These are phyloP conservation scores for Nepenthes mirabilis DNA, from an alignment of 148 eudicot genomes.

Conservation along the genomic window DNA sequence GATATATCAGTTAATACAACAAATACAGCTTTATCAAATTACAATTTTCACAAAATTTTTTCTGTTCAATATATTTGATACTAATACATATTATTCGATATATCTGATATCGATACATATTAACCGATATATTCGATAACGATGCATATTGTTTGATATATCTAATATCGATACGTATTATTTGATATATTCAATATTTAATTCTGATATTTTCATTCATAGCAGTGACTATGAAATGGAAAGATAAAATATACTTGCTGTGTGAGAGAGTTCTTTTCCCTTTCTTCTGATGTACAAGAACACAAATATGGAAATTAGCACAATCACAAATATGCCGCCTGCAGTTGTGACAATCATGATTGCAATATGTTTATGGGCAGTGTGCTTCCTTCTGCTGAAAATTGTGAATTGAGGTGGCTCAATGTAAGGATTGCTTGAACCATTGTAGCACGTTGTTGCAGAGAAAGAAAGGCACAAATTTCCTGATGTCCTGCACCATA, in stretches of 20 bases:
- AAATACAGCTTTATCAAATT: too few species aligned
- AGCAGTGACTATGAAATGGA: neutral
- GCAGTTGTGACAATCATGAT: constrained; percentile 35
- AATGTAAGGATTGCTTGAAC: constrained; percentile 27
- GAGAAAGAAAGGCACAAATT: constrained; percentile 64
- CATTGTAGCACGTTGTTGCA: constrained; percentile 22
- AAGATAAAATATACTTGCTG: constrained; percentile 19
- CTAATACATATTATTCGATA: too few species aligned
- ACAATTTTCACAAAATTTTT: too few species aligned
- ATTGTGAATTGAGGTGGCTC: constrained; percentile 58
- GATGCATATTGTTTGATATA: too few species aligned
- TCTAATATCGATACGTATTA: too few species aligned
- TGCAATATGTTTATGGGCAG: constrained; percentile 24
- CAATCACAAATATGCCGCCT: constrained; percentile 21
- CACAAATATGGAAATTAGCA: constrained; percentile 18
- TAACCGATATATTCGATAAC: too few species aligned
- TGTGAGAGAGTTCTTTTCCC: constrained; percentile 12
- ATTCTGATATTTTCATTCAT: neutral
- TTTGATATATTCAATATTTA: too few species aligned
- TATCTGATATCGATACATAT: too few species aligned
- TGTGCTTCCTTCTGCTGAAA: constrained; percentile 32
- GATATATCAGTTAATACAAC: too few species aligned
- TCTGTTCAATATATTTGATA: too few species aligned
- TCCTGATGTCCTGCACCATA: constrained; percentile 47
- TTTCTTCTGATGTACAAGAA: constrained; percentile 34